phyloP scores from a whole-genome alignment of 1,139 yeast genomes.

The Sugiyamaella pinicola region DNA sequence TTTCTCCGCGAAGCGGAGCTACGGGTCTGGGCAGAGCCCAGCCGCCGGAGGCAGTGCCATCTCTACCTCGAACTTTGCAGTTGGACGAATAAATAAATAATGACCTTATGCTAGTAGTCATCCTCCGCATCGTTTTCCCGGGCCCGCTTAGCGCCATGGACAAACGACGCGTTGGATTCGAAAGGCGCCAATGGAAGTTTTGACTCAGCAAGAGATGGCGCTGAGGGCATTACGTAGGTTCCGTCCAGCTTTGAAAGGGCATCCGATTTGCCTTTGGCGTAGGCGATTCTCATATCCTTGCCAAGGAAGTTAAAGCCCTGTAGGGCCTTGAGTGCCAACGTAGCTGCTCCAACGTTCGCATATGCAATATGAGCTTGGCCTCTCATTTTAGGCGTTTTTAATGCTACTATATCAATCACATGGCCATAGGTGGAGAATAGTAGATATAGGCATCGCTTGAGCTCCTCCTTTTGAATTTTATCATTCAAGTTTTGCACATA shows the following conservation, averaged over 20 bases:
- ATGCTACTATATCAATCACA: slow-evolving; percentile 56
- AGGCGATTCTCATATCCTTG: slow-evolving; percentile 54
- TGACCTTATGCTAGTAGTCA: slow-evolving; percentile 21
- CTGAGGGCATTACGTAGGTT: slow-evolving; percentile 31
- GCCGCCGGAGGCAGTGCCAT: slow-evolving; percentile 2
- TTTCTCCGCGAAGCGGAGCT: slow-evolving; percentile 5
- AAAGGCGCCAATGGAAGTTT: slow-evolving; percentile 29
- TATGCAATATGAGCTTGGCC: slow-evolving; percentile 80
- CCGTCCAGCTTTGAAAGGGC: slow-evolving; percentile 41
- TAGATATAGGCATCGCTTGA: slow-evolving; percentile 60
- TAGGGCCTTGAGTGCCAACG: slow-evolving; percentile 53
- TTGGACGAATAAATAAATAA: slow-evolving; percentile 6
- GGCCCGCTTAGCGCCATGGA: slow-evolving; percentile 22
- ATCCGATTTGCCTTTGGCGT: slow-evolving; percentile 46
- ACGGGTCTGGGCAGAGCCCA: slow-evolving; percentile 5
- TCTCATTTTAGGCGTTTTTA: slow-evolving; percentile 54
- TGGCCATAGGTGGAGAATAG: slow-evolving; percentile 71
- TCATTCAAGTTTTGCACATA: slow-evolving; percentile 70
- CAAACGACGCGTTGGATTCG: slow-evolving; percentile 17
- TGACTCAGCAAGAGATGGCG: slow-evolving; percentile 25
- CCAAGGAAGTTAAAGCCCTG: slow-evolving; percentile 58
- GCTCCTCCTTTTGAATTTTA: slow-evolving; percentile 50
- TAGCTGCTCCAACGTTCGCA: slow-evolving; percentile 53
- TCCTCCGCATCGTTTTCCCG: slow-evolving; percentile 23
- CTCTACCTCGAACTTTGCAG: not conserved